Evolutionary conservation across 441 rosid genomes (phyloP), one percentile per base, ranked within the genome.

Genomic region (Gossypium trilobum): DNA sequence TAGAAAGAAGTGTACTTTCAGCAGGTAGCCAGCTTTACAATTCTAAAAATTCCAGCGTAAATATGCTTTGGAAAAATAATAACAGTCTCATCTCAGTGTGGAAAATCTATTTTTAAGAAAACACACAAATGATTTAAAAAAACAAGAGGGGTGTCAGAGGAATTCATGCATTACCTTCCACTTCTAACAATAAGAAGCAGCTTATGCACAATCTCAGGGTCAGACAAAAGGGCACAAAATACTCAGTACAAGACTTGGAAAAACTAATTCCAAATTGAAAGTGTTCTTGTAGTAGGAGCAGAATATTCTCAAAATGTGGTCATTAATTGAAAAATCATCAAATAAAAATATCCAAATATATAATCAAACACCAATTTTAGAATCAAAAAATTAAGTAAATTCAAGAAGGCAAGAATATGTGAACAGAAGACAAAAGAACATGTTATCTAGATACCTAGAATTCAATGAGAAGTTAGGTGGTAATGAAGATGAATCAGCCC

Each of bases 401-500:
- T 54, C 23, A 25, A 25, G 27, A 27, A 16, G 46, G 14, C 17
- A 0, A 29, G 5, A 31, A 70, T 39, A 6, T 4, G 36, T 19
- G 62, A 70, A 36, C n/a, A 71, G 42, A 39, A 29, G 20, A 23
- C 19, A 71, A 22, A 56, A 55, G 39, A 20, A 55, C 23, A 36
- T 13, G 64, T 9, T 13, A 66, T 46, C 23, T 42, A n/a, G 11
- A 56, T 57, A 87, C 99, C 99, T 88, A 72, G 97, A 82, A 79
- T 86, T 90, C 56, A 89, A 74, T 2, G 97, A 54, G 70, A 75
- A 86, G 80, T 84, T 86, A 73, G 87, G 67, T 58, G 89, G 60
- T 81, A 89, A 71, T 5, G 92, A 84, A 76, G 97, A 85, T 71
- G 98, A 82, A 79, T 91, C 96, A 79, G 91, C 73, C 77, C 96